Percentiles rank a stretch among this genome's conserved stretches.
Evolutionary conservation across 2,329 filamentous ascomycete genomes (phyloP).

Genomic region (Meredithiella fracta): DNA sequence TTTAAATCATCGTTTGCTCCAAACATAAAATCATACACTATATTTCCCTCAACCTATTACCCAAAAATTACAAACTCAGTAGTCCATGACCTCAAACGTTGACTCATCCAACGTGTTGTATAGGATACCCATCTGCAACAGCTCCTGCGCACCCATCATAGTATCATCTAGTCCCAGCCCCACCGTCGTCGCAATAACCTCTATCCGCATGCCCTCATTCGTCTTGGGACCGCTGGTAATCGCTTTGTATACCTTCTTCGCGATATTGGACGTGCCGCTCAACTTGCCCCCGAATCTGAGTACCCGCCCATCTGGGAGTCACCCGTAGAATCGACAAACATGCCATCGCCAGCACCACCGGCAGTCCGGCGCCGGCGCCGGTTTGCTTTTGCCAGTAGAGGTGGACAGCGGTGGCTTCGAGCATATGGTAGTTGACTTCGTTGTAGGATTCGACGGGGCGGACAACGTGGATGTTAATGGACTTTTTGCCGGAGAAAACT

Average conservation of each 20-base stretch:
- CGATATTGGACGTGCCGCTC: conserved; percentile 35
- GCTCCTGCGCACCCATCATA: conserved; percentile 61
- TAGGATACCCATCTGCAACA: conserved; percentile 56
- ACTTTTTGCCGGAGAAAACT: conserved; percentile 66
- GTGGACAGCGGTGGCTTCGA: conserved; percentile 81
- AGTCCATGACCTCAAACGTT: conserved; percentile 76
- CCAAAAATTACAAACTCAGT: conserved; percentile 21
- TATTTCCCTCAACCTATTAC: not conserved
- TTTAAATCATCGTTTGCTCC: not conserved
- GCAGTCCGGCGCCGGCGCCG: conserved; percentile 22
- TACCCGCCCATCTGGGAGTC: conserved; percentile 23
- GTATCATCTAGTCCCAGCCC: conserved; percentile 55
- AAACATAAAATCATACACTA: conserved; percentile 4
- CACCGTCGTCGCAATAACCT: conserved; percentile 52
- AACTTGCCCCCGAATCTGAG: conserved; percentile 21
- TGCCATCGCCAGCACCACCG: conserved; percentile 30
- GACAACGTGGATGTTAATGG: conserved; percentile 66
- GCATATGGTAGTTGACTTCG: conserved; percentile 80
- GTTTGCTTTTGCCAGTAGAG: conserved; percentile 64
- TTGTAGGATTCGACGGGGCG: conserved; percentile 71
- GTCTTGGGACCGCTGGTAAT: conserved; percentile 51
- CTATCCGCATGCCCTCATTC: conserved; percentile 71
- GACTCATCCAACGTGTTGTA: conserved; percentile 87
- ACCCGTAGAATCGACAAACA: conserved; percentile 35
- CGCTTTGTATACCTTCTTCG: conserved; percentile 54